A percentile compares a stretch with the other conserved stretches of the same genome.
Conservation (phyloP, 2,329 filamentous ascomycete genomes). For the Byssothecium circinans region DNA sequence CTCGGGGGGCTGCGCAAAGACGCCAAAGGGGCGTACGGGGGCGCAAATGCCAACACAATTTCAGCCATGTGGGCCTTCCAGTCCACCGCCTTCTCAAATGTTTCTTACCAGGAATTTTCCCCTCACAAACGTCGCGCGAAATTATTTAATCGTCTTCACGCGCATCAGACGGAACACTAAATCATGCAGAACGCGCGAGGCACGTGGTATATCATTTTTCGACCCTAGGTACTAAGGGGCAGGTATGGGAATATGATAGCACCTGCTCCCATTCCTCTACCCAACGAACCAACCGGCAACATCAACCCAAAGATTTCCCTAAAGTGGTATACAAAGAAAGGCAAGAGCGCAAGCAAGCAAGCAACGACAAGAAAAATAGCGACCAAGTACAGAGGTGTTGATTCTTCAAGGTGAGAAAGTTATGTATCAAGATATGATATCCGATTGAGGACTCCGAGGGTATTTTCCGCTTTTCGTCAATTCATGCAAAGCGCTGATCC, state of each 20-base stretch:
- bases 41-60: no score
- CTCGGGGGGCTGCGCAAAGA: no score
- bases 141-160: no score
- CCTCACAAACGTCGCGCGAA: no score
- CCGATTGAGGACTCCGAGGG: constrained; percentile 29
- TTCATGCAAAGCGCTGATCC: constrained; percentile 46
- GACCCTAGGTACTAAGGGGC: constrained; percentile 5
- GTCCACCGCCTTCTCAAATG: no score
- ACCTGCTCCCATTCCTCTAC: constrained; percentile 14
- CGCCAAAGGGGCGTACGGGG: no score
- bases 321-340: constrained; percentile 33
- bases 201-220: background rate
- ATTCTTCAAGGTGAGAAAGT: constrained; percentile 14
- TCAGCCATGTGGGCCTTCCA: no score
- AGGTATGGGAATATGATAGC: constrained; percentile 19
- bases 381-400: constrained; percentile 12
- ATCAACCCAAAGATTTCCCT: constrained; percentile 8
- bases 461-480: constrained; percentile 30
- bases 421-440: background rate
- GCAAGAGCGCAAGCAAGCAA: constrained; percentile 14
- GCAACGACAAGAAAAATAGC: constrained; percentile 9
- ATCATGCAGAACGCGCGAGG: constrained; percentile 2
- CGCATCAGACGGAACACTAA: background rate
- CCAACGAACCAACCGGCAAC: constrained; percentile 6
- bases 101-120: no score